Evolutionary conservation across 2,329 filamentous ascomycete species (phyloP), one percentile per base, ranked within the genome.

Genomic region (Epicoccum sorghinum): DNA sequence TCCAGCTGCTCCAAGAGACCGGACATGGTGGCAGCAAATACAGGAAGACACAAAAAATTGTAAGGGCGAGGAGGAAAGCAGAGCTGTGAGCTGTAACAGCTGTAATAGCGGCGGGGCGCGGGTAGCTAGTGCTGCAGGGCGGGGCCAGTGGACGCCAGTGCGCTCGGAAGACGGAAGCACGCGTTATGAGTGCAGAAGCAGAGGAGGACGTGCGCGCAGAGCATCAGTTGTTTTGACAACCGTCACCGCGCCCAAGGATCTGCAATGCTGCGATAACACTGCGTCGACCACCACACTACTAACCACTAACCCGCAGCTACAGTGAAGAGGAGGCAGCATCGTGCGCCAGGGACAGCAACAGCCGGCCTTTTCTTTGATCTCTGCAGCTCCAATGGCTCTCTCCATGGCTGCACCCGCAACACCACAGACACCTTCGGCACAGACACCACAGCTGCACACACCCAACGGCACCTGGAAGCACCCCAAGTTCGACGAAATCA

Each of bases 401-500:
- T 49, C 41, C 62, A 61, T 58, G 42, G 55, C 63, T 22, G 56
- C 60, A 35, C 57, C 65, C 14, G 52, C 64, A 2, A 65, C 63
- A 14, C 68, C 69, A 8, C 53, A 61, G 23, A 62, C 63, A 7
- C 64, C 64, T 1, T 38, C 64, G 2, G 69, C 67, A 5, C 68
- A 70, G 2, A 52, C 66, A 12, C 60, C 64, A 1, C 68, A 70
- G 1, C 56, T 66, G 9, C 51, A 62, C 47, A 73, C 74, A 8
- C 73, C 78, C 4, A 71, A 90, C 6, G 93, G 93, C 50, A 91
- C 88, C 70, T 99, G 95, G 93, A 86, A 87, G 69, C 95, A 99
- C 74, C 95, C 95, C 30, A 87, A 89, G 59, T 83, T 97, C 61
- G 84, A 91, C 67, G 93, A 98, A 76, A 96, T 99, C 71, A 86